Percentiles rank a stretch among this genome's conserved stretches.
These are phyloP conservation scores for Aspergillus novofumigatus DNA, from an alignment of 2,329 filamentous ascomycete species.

Conservation along the genomic window DNA sequence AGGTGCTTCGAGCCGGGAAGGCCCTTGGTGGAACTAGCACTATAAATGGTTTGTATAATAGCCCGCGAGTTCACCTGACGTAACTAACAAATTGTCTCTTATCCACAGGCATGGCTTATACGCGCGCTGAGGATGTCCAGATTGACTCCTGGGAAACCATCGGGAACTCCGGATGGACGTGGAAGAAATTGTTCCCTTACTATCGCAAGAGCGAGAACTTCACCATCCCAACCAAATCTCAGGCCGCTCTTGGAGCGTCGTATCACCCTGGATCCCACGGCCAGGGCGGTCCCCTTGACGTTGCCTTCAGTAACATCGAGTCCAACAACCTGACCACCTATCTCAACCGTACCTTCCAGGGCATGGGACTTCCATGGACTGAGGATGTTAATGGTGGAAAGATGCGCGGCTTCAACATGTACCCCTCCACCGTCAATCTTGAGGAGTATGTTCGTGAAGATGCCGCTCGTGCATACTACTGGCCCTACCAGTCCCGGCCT, in stretches of 20 bases:
- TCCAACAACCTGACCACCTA: slow-evolving; percentile 20
- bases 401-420: slow-evolving; percentile 37
- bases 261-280: slow-evolving; percentile 26
- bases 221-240: slow-evolving; percentile 16
- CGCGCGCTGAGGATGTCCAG: too few species aligned
- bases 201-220: slow-evolving; percentile 25
- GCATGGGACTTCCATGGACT: slow-evolving; percentile 36
- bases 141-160: too few species aligned
- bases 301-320: slow-evolving; percentile 11
- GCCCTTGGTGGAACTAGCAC: too few species aligned
- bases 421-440: background rate
- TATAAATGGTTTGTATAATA: too few species aligned
- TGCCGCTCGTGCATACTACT: too few species aligned
- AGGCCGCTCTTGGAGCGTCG: slow-evolving; percentile 19
- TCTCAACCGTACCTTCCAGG: slow-evolving; percentile 36
- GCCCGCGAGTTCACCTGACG: too few species aligned
- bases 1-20: slow-evolving; percentile 19
- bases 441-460: too few species aligned
- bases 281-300: slow-evolving; percentile 17
- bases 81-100: too few species aligned
- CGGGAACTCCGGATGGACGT: slow-evolving; percentile 21
- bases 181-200: slow-evolving; percentile 24
- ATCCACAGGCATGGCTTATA: too few species aligned
- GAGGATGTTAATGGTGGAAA: slow-evolving; percentile 40
- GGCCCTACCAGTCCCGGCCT: too few species aligned